Base-by-base conservation (phyloP, 768 basidiomycete genomes). In the Leccinum longicurvipes region DNA sequence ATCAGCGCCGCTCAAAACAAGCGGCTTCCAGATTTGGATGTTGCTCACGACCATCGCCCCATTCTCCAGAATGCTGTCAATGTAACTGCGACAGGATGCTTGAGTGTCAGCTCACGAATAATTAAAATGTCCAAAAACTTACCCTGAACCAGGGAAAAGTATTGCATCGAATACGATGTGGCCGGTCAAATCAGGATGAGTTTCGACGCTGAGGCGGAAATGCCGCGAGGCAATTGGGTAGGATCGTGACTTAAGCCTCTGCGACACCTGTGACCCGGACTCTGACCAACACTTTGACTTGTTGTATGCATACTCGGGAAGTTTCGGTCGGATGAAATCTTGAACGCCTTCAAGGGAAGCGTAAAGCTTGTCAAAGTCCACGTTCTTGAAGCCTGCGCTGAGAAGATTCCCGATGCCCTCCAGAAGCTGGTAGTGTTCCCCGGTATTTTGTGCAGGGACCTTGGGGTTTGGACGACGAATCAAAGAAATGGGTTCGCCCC, bases 131-230 rank as follows among this genome's bases (percentile, higher is more conserved):
- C 71, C 68, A 31, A 31, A 14, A 2, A 76, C 59, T 46, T 63
- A 80, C 19, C 77, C 79, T 19, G 78, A 72, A 17, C 76, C 78
- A 9, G 79, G 77, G 72, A 79, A 74, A 23, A 79, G 77, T 0
- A 76, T 69, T 24, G 78, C 76, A 2, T 74, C 74, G 24, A 72
- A 70, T 32, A 80, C 76, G 14, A 78, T 60, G 58, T 81, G 79
- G 34, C 79, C 71, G 0, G 75, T 73, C 10, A 81, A 61, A 21
- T 69, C 68, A 0, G 78, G 66, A 41, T 72, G 71, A 29, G 61
- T 55, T 27, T 70, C 65, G 6, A 55, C 65, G 46, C 54, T 79
- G 31, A 80, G 56, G 10, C 69, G 69, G 46, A 77, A 68, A 31
- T 70, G 66, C 0, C 63, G 17, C 34, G 72, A 61, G 42, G n/a